Base-by-base conservation (phyloP, 148 eudicot species). In the Spergularia bocconei region DNA sequence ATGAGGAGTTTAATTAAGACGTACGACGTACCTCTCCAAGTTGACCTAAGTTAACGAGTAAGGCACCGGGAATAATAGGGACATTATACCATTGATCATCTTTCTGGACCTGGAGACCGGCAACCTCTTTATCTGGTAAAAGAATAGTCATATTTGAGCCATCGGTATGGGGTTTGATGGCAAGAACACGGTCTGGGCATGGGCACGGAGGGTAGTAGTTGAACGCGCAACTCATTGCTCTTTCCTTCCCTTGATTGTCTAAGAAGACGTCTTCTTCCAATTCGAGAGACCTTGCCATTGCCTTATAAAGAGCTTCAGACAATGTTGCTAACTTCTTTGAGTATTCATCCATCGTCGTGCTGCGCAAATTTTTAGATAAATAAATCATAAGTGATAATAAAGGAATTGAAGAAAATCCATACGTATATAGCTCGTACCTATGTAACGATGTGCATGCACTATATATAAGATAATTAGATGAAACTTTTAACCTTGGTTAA, bases 81-180 rank as follows among this genome's bases (percentile, higher is more conserved):
- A 88, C 87, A 25, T 63, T 79, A 63, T 61, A 81, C 89, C 92
- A 88, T 3, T 66, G 69, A 63, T 71, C 79, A 66, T 86, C 87
- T 65, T 83, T 86, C 4, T 60, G 64, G 4, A 88, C 44, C 47
- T 88, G 88, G 21, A 88, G 88, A 41, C 87, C 90, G 65, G 80
- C 81, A 0, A 86, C 90, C 61, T 80, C 65, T 11, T 77, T 69
- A 61, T 88, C 89, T 7, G 79, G 82, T 20, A 83, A 73, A 2
- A 79, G 75, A 33, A 76, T 33, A 1, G 80, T 70, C 39, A 83
- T 16, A 6, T 75, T 83, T 4, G 74, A 12, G 6, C 87, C 88
- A 80, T 88, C 90, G 0, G 88, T 70, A 65, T 88, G 92, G 13
- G 89, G 82, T 61, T 78, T 82, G n/a, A 85, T 15, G 0, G 90